Evolutionary conservation across 306 rosid species (phyloP).

Genomic region (Delonix regia): DNA sequence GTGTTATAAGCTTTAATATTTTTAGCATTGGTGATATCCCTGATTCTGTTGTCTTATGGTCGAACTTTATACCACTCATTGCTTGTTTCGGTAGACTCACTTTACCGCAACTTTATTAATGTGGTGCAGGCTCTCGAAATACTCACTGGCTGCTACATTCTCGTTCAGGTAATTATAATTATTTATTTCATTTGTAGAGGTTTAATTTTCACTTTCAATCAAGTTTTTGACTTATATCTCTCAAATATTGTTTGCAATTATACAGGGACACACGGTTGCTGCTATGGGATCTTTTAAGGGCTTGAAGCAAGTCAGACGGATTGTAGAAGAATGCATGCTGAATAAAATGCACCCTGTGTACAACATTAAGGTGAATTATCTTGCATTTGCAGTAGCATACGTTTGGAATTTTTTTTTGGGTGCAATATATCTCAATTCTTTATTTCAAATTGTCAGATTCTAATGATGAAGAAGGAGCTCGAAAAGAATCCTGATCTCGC

Average conservation of each 20-base stretch:
- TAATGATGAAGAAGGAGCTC: conserved; percentile 92
- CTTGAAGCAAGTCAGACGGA: conserved; percentile 78
- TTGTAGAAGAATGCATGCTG: conserved; percentile 86
- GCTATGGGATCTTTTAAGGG: conserved; percentile 94
- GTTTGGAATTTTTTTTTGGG: too few relatives aligned
- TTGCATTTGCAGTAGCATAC: conserved; percentile 15
- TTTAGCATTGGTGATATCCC: not conserved
- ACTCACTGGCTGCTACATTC: conserved; percentile 82
- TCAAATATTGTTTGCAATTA: conserved; percentile 24
- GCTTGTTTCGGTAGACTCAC: conserved; percentile 27
- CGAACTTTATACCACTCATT: not conserved
- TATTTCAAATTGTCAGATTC: conserved; percentile 52
- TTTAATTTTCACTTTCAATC: not conserved
- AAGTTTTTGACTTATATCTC: conserved; percentile 11
- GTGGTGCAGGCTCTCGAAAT: conserved; percentile 53
- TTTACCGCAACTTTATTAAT: conserved; percentile 17
- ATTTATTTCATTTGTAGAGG: conserved; percentile 23
- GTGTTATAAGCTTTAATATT: not conserved
- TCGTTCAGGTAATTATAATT: conserved; percentile 69
- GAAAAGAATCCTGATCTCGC: conserved; percentile 92
- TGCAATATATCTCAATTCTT: conserved; percentile 21
- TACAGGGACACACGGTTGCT: conserved; percentile 84
- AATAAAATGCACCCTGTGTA: conserved; percentile 93
- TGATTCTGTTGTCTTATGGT: not conserved
- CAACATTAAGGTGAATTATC: conserved; percentile 74